Evolutionary conservation across 352 stramenopile species (phyloP), one percentile per base, ranked within the genome.

Genomic region (Globisporangium cederbergense): DNA sequence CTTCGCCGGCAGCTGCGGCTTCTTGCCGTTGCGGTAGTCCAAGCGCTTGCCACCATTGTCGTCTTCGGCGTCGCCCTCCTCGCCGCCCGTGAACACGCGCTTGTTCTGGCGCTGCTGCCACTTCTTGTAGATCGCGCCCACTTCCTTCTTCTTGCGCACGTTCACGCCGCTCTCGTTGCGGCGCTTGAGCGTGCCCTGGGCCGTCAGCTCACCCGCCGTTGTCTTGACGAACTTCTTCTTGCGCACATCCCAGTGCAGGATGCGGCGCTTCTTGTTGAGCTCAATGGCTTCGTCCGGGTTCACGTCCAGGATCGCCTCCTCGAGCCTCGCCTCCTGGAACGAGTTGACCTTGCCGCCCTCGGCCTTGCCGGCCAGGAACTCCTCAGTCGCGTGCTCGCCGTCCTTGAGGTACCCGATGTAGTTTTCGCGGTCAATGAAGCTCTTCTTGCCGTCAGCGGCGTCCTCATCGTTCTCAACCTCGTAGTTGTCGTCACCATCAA

Each of bases 241-340:
- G 59, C 96, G 95, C 51, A 95, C 96, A 77, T 99, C 98, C 98
- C 97, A 99, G 76, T 98, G 91, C 73, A 99, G 86, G 75, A 99
- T 97, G 25, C 95, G 83, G n/a, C 98, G 91, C 72, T 98, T 98
- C 74, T 98, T 98, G 65, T 98, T 97, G 77, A 99, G 89, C 64
- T 98, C 92, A 34, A 97, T 86, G n/a, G 97, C 97, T 64, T 99
- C 97, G 65, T 99, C 97, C 13, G 97, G 97, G 63, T 98, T 98
- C 68, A 99, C 93, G 68, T 99, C 97, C 34, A 99, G 69, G 68
- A 99, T 97, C 11, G 96, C 96, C 62, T 99, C 94, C 74, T 99
- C 95, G 49, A 99, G 74, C 25, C 96, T 76, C 30, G 86, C 83
- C 60, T 94, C 81, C 20, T 88, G 77, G 67, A 93, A 95, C 20